Base-by-base conservation (phyloP, 257 asterid species). In the Misopates orontium region DNA sequence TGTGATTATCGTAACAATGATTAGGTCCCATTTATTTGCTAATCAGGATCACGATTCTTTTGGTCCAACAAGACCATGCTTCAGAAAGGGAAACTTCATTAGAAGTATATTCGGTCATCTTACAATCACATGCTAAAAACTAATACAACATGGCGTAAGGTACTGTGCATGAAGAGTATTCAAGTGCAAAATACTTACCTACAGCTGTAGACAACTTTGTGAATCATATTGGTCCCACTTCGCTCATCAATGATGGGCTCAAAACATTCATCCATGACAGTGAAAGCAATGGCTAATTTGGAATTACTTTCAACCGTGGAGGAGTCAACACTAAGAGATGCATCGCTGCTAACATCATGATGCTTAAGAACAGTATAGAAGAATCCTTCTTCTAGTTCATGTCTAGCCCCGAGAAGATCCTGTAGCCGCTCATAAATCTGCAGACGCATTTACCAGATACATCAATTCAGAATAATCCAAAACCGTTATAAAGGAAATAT, bases 371-470 rank as follows among this genome's bases (percentile, higher is more conserved):
- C 51, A 39, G 91, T 81, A 75, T 93, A 90, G 41, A 88, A 85
- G 79, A 80, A 91, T 21, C 93, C 98, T 56, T 80, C 88, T 44
- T 80, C 90, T 49, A 87, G 74, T 68, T 90, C 90, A 66, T 88
- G 86, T 73, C 74, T 85, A 54, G 81, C 79, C 49, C 96, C 98
- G 60, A 85, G 80, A 77, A 90, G 91, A 76, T 19, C 71, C 79
- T 70, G 84, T 52, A 94, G 88, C 73, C 61, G 73, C 85, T 81
- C 85, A 71, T 64, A 79, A 70, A 85, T 83, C 98, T 94, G 87
- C 31, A 23, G 15, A 73, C 20, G 64, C 77, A 70, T 76, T 69
- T 66, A 31, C 69, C 49, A 58, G 59, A 71, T 52, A 71, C 57
- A 66, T 71, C 70, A 73, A 72, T 21, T 39, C 61, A 58, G 65